A percentile compares a stretch with the other conserved stretches of the same genome.
These are phyloP conservation scores for Paraphoma chrysanthemicola DNA, from an alignment of 2,329 filamentous ascomycete species.

Conservation along the genomic window DNA sequence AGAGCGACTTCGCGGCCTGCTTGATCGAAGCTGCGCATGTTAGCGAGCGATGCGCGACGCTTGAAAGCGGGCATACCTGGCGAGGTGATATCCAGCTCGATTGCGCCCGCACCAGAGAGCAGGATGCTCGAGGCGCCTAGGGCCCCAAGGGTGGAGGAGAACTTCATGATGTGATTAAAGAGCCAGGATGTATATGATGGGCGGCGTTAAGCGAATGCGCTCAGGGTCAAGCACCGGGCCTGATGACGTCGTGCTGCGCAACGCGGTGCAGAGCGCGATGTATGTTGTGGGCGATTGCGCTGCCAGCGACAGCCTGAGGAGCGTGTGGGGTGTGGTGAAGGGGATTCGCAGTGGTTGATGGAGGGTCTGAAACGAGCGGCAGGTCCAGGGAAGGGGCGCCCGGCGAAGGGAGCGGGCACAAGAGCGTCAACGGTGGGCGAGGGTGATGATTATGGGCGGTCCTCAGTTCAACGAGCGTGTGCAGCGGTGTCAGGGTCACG, in stretches of 20 bases:
- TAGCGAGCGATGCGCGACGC: constrained; percentile 8
- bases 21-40: constrained; percentile 65
- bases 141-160: constrained; percentile 37
- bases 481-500: not conserved
- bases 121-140: constrained; percentile 41
- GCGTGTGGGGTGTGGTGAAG: constrained; percentile 11
- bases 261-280: constrained; percentile 2
- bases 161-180: constrained; percentile 41
- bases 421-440: constrained; percentile 2
- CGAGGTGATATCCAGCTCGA: constrained; percentile 38
- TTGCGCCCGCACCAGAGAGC: constrained; percentile 38
- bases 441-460: constrained; percentile 2
- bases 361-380: constrained; percentile 39
- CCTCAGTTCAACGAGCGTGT: constrained; percentile 17
- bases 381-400: constrained; percentile 18
- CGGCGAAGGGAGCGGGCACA: not conserved
- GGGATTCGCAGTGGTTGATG: constrained; percentile 23
- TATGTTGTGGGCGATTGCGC: constrained; percentile 1
- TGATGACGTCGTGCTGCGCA: constrained; percentile 17
- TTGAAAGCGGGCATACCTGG: constrained; percentile 28
- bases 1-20: constrained; percentile 66
- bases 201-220: constrained; percentile 12
- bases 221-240: constrained; percentile 34
- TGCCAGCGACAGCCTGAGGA: not conserved
- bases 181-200: constrained; percentile 11